A percentile compares a stretch with the other conserved stretches of the same genome.
These are phyloP conservation scores for Agrostemma githago DNA, from an alignment of 148 eudicot genomes.

Conservation along the genomic window DNA sequence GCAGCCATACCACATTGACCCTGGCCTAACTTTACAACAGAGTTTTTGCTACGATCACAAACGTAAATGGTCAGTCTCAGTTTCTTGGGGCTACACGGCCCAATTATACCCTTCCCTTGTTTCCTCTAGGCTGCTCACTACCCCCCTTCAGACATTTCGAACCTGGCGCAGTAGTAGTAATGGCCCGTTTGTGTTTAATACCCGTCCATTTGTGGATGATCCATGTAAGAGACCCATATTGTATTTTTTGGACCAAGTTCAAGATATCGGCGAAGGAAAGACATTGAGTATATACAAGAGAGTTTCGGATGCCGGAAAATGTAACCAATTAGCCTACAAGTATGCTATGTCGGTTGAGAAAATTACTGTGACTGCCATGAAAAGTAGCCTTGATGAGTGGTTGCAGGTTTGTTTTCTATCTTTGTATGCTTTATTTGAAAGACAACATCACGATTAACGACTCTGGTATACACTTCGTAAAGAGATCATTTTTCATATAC, in stretches of 20 bases:
- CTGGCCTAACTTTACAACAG: conserved; percentile 62
- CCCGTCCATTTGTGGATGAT: conserved; percentile 47
- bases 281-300: conserved; percentile 47
- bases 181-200: conserved; percentile 84
- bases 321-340: conserved; percentile 35
- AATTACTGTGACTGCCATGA: conserved; percentile 47
- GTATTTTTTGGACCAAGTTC: conserved; percentile 48
- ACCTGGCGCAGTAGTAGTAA: conserved; percentile 70
- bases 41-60: conserved; percentile 57
- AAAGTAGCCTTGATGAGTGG: conserved; percentile 48
- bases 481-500: not conserved
- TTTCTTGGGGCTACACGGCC: conserved; percentile 89
- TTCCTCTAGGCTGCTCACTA: conserved; percentile 43
- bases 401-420: conserved; percentile 37
- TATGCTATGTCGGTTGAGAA: conserved; percentile 36
- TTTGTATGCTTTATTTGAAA: not conserved
- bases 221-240: conserved; percentile 53
- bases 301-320: conserved; percentile 30
- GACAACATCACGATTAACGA: no score
- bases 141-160: conserved; percentile 62
- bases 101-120: conserved; percentile 65
- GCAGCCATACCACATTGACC: conserved; percentile 50
- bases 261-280: conserved; percentile 34
- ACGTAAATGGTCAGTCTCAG: conserved; percentile 72
- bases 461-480: no score